Base-by-base conservation (phyloP, 257 asterid genomes). In the Catharanthus roseus region DNA sequence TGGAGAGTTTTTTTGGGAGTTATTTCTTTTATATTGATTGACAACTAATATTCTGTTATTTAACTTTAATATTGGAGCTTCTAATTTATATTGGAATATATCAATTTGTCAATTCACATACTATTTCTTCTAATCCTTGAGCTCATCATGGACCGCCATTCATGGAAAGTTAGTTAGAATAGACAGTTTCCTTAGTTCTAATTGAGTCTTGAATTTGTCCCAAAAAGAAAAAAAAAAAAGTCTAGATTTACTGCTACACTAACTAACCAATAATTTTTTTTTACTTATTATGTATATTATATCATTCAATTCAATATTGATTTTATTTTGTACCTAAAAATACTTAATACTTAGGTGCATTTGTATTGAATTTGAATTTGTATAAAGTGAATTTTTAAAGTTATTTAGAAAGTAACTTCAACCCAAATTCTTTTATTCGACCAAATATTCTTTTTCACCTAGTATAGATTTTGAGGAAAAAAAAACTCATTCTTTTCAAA, bases 131-230 rank as follows among this genome's bases (percentile, higher is more conserved):
- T 69, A 29, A 36, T 24, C 53, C 41, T 70, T 42, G 51, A 33
- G 53, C 55, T 33, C 50, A 74, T 74, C 51, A 78, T 70, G 47
- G 76, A 13, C 74, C 82, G 73, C 68, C 70, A 78, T 55, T 78
- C 73, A 78, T 61, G 82, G 76, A n/a, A 6, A 42, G 42, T 42
- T n/a, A 54, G 45, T 53, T 54, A 33, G 8, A 67, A 18, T 36
- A 60, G 74, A 71, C 53, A 28, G 34, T 71, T 71, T 47, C 26
- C 26, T 29, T n/a, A 26, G 2, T 28, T 38, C 42, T 38, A 2
- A 9, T 60, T 29, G 19, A 60, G 42, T 60, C 41, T 60, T 31
- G 65, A 58, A 60, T 60, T 1, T 6, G 42, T 11, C 26, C 1
- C n/a, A n/a, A n/a, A n/a, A n/a, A n/a, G n/a, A 21, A n/a, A 51